Percentiles rank a stretch among this genome's conserved stretches.
Evolutionary conservation across 805 yeast genomes (phyloP).

Genomic region (Lipomyces yamanashiensis): DNA sequence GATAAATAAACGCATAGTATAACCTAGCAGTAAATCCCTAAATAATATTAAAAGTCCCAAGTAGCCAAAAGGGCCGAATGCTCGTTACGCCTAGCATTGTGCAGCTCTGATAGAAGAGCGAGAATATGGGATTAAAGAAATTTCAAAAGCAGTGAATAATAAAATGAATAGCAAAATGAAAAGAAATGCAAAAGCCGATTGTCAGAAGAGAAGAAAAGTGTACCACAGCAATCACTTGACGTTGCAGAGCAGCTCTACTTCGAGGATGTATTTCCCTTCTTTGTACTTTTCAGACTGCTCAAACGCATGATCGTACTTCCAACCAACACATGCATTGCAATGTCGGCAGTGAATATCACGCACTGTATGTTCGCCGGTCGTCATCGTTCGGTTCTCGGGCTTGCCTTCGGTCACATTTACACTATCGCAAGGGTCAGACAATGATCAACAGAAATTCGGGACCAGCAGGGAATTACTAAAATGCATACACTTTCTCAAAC

Average conservation of each 20-base stretch:
- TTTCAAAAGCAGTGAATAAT: too few relatives aligned
- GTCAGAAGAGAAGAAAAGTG: neutral
- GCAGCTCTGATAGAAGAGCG: too few relatives aligned
- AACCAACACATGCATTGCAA: constrained; percentile 61
- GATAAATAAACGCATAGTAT: too few relatives aligned
- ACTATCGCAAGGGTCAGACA: constrained; percentile 29
- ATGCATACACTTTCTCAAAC: constrained; percentile 52
- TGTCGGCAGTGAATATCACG: constrained; percentile 61
- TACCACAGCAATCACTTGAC: constrained; percentile 7
- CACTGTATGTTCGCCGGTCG: constrained; percentile 63
- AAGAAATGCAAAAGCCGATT: neutral
- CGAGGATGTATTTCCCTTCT: constrained; percentile 65
- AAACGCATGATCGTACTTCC: constrained; percentile 63
- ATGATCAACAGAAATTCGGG: neutral
- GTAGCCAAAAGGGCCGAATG: too few relatives aligned
- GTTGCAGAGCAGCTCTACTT: constrained; percentile 43
- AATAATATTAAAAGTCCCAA: too few relatives aligned
- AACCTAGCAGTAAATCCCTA: too few relatives aligned
- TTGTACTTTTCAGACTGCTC: constrained; percentile 57
- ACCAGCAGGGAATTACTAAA: neutral
- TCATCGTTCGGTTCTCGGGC: constrained; percentile 55
- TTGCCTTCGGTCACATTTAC: constrained; percentile 51
- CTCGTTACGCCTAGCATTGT: too few relatives aligned
- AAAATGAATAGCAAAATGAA: too few relatives aligned
- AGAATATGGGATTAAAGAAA: too few relatives aligned